These are phyloP conservation scores for Globisporangium polare DNA, from an alignment of 352 stramenopile species.

Conservation along the genomic window DNA sequence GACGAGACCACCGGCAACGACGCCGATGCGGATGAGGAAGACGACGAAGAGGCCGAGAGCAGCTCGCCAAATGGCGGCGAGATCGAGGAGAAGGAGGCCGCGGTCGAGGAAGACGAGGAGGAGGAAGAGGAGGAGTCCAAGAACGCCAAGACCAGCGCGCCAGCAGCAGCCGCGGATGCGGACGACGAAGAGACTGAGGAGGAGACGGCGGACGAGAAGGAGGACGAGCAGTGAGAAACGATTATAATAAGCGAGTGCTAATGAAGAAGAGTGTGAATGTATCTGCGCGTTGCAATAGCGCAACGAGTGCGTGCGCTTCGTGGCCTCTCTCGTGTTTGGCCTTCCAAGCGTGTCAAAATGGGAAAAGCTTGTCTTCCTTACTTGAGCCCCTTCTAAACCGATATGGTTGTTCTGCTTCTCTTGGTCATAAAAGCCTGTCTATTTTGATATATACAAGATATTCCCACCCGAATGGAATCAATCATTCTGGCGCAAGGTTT, in stretches of 20 bases:
- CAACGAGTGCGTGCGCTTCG: not conserved
- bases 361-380: no score
- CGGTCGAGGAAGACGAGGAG: constrained; percentile 2
- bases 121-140: not conserved
- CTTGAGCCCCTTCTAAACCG: not conserved
- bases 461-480: no score
- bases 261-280: no score
- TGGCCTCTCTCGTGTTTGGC: no score
- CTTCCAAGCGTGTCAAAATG: no score
- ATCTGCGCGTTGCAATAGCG: no score
- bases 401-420: not conserved
- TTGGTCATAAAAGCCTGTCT: not conserved
- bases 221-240: constrained; percentile 1
- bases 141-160: not conserved
- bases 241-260: not conserved
- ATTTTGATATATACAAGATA: not conserved
- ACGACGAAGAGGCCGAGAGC: not conserved
- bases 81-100: constrained; percentile 6
- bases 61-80: not conserved
- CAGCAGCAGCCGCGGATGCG: not conserved
- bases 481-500: not conserved
- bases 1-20: not conserved
- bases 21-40: not conserved
- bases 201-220: constrained; percentile 1
- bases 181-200: constrained; percentile 1